Evolutionary conservation across 345 rosid genomes (phyloP), one percentile per base, ranked within the genome.

Genomic region (Lepidium sativum): DNA sequence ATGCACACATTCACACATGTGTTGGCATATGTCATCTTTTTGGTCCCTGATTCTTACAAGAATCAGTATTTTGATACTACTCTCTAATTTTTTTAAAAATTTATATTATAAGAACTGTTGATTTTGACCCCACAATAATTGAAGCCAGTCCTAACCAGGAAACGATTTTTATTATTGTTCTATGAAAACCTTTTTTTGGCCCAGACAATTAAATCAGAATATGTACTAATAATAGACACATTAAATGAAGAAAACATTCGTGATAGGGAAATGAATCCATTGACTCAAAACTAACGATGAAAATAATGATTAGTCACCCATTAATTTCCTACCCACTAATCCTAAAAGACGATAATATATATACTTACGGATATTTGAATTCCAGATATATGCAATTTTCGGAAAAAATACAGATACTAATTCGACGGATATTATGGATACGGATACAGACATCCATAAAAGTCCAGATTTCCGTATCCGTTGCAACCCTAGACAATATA

Each of bases 41-140:
- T 64, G 65, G 70, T 71, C 70, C 58, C 66, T 71, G 70, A 65
- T 65, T 64, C 70, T 71, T 64, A 49, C 65, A 50, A 55, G 60
- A 49, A 57, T 71, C 66, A 43, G 57, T 33, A 65, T 65, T 57
- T 41, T 50, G 60, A 40, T 43, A 6, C 32, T 48, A 40, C 65
- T 71, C 53, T 70, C 45, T 65, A 0, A 0, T 27, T 42, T 15
- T 9, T 9, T 25, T 6, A 18, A 64, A 20, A 64, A 40, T 25
- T 25, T 25, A 25, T 25, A 1, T 25, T 25, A 72, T 15, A 21
- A 23, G 35, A 71, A 72, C 33, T n/a, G 40, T 64, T 71, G 54
- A 57, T 57, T 50, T 72, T 57, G 54, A 57, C 60, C 44, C 59
- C 14, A 33, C 76, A 72, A 65, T 72, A 64, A 72, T 65, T 72